A percentile compares a stretch with the other conserved stretches of the same genome.
Conservation (phyloP, 768 basidiomycete genomes). For the Suillus sp. region DNA sequence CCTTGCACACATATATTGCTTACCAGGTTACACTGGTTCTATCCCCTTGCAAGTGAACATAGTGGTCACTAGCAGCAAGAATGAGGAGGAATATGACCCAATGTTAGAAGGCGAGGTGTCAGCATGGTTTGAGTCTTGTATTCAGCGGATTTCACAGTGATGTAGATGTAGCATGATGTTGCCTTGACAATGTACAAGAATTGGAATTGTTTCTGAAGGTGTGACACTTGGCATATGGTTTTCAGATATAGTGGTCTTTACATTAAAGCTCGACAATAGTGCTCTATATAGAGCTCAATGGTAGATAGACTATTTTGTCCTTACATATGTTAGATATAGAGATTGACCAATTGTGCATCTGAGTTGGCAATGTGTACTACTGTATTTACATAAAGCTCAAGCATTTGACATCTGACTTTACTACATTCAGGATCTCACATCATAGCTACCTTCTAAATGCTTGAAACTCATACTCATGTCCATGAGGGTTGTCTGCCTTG, state of each 20-base stretch:
- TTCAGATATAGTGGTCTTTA: no score
- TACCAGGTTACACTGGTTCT: conserved; percentile 5
- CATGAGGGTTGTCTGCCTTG: background rate
- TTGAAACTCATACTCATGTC: background rate
- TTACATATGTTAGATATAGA: no score
- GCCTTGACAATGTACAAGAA: background rate
- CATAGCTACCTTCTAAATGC: background rate
- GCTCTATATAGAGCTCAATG: background rate
- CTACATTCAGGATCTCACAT: no score
- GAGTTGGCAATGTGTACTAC: no score
- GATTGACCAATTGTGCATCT: no score
- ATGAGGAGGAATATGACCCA: background rate
- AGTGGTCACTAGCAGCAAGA: background rate
- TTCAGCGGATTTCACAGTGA: background rate
- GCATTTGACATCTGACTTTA: no score
- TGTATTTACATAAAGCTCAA: no score
- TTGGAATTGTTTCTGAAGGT: background rate
- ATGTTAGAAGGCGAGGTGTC: background rate
- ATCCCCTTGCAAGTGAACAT: background rate
- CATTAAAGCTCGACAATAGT: no score
- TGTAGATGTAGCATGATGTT: background rate
- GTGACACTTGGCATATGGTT: no score
- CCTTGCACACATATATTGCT: conserved; percentile 1
- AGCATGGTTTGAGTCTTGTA: background rate
- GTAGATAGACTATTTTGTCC: no score